Conservation (phyloP, 2,329 filamentous ascomycete genomes). For the Cryphonectria radicalis region DNA sequence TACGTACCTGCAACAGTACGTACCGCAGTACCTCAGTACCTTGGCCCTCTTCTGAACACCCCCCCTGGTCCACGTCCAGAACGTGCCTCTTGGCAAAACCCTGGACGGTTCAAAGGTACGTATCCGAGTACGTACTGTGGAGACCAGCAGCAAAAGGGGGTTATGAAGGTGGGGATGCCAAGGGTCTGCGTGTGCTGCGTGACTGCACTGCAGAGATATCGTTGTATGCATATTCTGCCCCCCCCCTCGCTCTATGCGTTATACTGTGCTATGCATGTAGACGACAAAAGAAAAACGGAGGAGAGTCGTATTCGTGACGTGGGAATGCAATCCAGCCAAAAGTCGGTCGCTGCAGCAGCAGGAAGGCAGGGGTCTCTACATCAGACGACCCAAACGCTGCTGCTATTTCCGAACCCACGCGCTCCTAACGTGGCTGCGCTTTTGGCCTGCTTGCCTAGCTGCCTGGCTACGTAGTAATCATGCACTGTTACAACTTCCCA, state of each 20-base stretch:
- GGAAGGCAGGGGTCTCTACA: slow-evolving; percentile 10
- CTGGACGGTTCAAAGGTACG: slow-evolving; percentile 9
- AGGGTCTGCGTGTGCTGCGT: slow-evolving; percentile 20
- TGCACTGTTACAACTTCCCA: neutral
- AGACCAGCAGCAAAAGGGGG: neutral
- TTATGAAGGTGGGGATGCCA: slow-evolving; percentile 21
- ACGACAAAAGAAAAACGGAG: slow-evolving; percentile 1
- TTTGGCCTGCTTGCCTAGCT: neutral
- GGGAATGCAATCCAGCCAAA: slow-evolving; percentile 22
- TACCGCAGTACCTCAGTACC: neutral
- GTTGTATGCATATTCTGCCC: neutral
- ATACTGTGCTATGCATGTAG: neutral
- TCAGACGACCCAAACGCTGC: slow-evolving; percentile 7
- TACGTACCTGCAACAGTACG: slow-evolving; percentile 22
- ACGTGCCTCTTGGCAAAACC: slow-evolving; percentile 18
- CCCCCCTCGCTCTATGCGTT: no score
- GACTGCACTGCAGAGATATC: slow-evolving; percentile 14
- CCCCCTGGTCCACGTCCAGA: slow-evolving; percentile 19
- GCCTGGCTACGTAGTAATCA: neutral
- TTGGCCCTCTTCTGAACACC: neutral
- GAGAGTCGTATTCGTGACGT: neutral
- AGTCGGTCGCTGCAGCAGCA: neutral
- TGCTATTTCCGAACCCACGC: neutral
- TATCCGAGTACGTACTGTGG: slow-evolving; percentile 12
- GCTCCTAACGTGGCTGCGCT: slow-evolving; percentile 4